phyloP scores from a whole-genome alignment of 1,284 basidiomycete genomes.

The Ustilago loliicola region DNA sequence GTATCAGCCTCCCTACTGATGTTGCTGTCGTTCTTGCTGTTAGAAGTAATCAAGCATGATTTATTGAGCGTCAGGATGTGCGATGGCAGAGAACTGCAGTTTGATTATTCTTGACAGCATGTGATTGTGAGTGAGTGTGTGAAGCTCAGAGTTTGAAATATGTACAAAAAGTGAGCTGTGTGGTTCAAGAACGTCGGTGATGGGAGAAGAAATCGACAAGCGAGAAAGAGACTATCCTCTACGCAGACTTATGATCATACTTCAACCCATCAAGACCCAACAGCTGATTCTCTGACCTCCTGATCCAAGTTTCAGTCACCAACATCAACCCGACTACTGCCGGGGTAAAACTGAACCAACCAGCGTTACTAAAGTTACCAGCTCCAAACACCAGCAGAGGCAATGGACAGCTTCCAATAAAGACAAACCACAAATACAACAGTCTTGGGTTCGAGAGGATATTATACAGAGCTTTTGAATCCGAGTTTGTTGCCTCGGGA shows the following conservation, averaged over 20 bases:
- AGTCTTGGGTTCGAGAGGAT: conserved; percentile 54
- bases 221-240: neutral
- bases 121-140: conserved; percentile 5
- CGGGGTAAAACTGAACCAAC: conserved; percentile 65
- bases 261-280: conserved; percentile 60
- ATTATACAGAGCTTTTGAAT: conserved; percentile 29
- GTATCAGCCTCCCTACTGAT: conserved; percentile 33
- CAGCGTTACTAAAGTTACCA: conserved; percentile 66
- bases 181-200: neutral
- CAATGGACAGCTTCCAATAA: conserved; percentile 54
- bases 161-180: neutral
- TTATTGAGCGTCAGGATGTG: neutral
- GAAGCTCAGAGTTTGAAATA: neutral
- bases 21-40: neutral
- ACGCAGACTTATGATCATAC: conserved; percentile 68
- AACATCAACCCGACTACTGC: conserved; percentile 49
- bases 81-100: neutral
- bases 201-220: neutral
- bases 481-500: conserved; percentile 17
- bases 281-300: conserved; percentile 56
- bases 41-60: neutral
- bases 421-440: conserved; percentile 64
- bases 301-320: conserved; percentile 58
- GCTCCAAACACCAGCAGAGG: conserved; percentile 68
- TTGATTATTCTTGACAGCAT: neutral